Evolutionary conservation across 352 stramenopile species (phyloP).

Genomic region (Pythium periplocum): DNA sequence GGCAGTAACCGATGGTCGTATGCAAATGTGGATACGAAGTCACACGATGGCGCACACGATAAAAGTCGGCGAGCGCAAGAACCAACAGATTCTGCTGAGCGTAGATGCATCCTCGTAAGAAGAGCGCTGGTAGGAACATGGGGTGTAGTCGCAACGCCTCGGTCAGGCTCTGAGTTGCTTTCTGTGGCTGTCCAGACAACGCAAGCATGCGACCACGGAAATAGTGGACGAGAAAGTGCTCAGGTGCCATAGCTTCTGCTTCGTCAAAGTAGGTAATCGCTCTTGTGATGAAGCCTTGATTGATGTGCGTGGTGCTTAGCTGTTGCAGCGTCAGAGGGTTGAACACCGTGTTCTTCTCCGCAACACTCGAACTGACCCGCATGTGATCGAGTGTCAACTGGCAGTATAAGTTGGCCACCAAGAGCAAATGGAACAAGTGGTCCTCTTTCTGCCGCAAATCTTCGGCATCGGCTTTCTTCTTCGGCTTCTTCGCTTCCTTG

Average conservation of each 20-base stretch:
- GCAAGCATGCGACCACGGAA: conserved; percentile 39
- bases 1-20: conserved; percentile 49
- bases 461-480: conserved; percentile 1
- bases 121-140: conserved; percentile 45
- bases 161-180: conserved; percentile 24
- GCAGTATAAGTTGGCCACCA: conserved; percentile 58
- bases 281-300: conserved; percentile 23
- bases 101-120: conserved; percentile 49
- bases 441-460: conserved; percentile 18
- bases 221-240: conserved; percentile 41
- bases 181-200: conserved; percentile 26
- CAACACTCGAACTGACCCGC: conserved; percentile 18
- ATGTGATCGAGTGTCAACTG: conserved; percentile 45
- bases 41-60: conserved; percentile 38
- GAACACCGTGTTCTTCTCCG: conserved; percentile 21
- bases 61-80: conserved; percentile 48
- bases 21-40: conserved; percentile 40
- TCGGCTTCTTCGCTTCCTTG: conserved; percentile 14
- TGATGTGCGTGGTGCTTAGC: conserved; percentile 21
- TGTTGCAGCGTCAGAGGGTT: conserved; percentile 21
- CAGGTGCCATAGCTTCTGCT: conserved; percentile 19
- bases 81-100: conserved; percentile 42
- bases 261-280: conserved; percentile 31
- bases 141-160: conserved; percentile 27
- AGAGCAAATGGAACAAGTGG: conserved; percentile 27